These are phyloP conservation scores for Blastocystis hominis DNA, from an alignment of 352 stramenopile species.

Conservation along the genomic window DNA sequence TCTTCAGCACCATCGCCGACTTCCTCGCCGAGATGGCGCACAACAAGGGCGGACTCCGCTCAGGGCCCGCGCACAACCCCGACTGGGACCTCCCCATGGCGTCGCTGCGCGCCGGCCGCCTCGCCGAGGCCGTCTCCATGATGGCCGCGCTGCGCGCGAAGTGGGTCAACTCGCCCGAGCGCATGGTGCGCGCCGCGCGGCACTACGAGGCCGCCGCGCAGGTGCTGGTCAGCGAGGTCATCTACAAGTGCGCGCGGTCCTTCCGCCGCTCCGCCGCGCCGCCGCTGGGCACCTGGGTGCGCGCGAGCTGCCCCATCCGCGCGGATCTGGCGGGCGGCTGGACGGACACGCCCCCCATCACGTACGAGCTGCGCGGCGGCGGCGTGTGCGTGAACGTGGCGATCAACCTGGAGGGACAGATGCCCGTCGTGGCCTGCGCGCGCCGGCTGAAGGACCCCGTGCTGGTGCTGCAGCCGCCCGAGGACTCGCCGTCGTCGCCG, in stretches of 20 bases:
- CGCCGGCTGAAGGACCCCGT: constrained; percentile 47
- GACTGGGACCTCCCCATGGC: constrained; percentile 47
- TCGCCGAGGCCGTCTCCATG: constrained; percentile 24
- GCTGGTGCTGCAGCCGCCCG: constrained; percentile 56
- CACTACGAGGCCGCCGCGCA: constrained; percentile 57
- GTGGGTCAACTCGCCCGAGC: constrained; percentile 46
- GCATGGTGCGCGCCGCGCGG: constrained; percentile 53
- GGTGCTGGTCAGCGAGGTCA: constrained; percentile 46
- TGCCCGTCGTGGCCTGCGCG: constrained; percentile 26
- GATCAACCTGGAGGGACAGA: constrained; percentile 56
- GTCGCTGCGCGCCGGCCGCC: background rate
- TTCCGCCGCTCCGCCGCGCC: constrained; percentile 16
- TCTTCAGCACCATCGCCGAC: constrained; percentile 54
- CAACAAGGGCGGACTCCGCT: constrained; percentile 38
- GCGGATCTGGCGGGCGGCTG: constrained; percentile 71
- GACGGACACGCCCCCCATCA: constrained; percentile 72
- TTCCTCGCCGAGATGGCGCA: constrained; percentile 52
- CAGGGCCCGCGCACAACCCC: constrained; percentile 51
- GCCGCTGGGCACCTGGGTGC: constrained; percentile 51
- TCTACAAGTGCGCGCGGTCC: constrained; percentile 51
- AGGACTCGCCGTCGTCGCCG: constrained; percentile 43
- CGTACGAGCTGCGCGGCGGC: constrained; percentile 65
- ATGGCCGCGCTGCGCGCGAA: constrained; percentile 33
- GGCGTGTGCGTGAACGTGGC: constrained; percentile 65
- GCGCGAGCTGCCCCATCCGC: constrained; percentile 64